A percentile compares a stretch with the other conserved stretches of the same genome.
phyloP scores from a whole-genome alignment of 139 green algal genomes.

The Eudorina sp. region DNA sequence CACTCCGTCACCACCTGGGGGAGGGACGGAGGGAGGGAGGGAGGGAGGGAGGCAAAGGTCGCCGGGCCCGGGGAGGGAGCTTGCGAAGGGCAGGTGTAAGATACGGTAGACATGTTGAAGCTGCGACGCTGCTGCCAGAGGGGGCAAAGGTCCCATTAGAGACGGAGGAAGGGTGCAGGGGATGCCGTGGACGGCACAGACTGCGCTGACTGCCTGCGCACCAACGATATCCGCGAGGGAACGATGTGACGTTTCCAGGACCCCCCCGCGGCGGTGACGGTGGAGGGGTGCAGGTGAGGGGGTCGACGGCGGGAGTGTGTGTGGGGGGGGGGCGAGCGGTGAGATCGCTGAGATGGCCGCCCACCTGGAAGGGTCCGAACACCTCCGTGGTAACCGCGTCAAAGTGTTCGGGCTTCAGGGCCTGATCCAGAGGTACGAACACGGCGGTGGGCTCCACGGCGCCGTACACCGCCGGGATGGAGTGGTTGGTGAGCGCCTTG shows the following conservation, averaged over 20 bases:
- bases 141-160: no score
- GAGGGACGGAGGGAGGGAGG: not conserved
- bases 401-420: conserved; percentile 74
- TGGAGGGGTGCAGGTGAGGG: no score
- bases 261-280: no score
- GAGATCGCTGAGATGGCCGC: no score
- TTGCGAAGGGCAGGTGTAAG: not conserved
- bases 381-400: conserved; percentile 91
- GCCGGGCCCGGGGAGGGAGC: not conserved
- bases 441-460: conserved; percentile 96
- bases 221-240: no score
- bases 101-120: not conserved
- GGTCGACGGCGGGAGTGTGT: no score
- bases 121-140: conserved; percentile 38
- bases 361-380: conserved; percentile 96
- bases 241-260: no score
- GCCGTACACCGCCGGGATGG: conserved; percentile 92
- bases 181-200: no score
- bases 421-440: conserved; percentile 88
- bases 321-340: no score
- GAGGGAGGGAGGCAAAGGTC: not conserved
- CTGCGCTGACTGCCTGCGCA: no score
- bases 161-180: no score
- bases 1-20: conserved; percentile 93
- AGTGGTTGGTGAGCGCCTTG: conserved; percentile 85